These are phyloP conservation scores for Bipolaris oryzae DNA, from an alignment of 2,329 filamentous ascomycete genomes.

Conservation along the genomic window DNA sequence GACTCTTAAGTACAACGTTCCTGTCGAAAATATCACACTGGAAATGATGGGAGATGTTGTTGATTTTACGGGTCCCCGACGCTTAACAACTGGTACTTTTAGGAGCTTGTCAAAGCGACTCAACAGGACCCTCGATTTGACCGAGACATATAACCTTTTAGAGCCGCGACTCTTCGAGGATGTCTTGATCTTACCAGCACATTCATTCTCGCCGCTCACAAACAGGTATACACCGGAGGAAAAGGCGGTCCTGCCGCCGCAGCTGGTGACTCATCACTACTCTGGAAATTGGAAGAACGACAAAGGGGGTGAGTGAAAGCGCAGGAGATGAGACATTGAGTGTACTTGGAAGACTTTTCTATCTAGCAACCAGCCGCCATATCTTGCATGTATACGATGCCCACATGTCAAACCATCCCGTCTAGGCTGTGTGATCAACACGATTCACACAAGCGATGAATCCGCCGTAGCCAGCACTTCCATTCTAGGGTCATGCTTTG, in stretches of 20 bases:
- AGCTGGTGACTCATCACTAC: constrained; percentile 27
- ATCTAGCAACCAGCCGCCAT: no score
- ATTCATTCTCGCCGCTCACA: constrained; percentile 21
- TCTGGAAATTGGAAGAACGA: constrained; percentile 32
- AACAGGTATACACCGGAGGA: constrained; percentile 20
- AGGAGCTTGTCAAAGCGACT: constrained; percentile 31
- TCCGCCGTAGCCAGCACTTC: background rate
- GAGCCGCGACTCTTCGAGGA: constrained; percentile 39
- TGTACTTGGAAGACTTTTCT: no score
- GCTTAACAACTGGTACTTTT: constrained; percentile 32
- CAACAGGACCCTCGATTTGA: constrained; percentile 18
- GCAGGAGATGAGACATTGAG: background rate
- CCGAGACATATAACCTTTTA: constrained; percentile 25
- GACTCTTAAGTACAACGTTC: constrained; percentile 19
- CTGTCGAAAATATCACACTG: constrained; percentile 21
- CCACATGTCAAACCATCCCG: background rate
- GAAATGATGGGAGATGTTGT: constrained; percentile 37
- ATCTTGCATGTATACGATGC: background rate
- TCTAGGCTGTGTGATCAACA: background rate
- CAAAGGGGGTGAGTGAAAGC: constrained; percentile 15
- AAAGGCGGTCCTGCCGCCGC: constrained; percentile 8
- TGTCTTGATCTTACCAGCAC: constrained; percentile 29
- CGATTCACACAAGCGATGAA: no score
- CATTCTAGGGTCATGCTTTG: no score
- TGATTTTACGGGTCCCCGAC: constrained; percentile 38